Conservation (phyloP, 1,284 basidiomycete species). For the Sutorius eximius region DNA sequence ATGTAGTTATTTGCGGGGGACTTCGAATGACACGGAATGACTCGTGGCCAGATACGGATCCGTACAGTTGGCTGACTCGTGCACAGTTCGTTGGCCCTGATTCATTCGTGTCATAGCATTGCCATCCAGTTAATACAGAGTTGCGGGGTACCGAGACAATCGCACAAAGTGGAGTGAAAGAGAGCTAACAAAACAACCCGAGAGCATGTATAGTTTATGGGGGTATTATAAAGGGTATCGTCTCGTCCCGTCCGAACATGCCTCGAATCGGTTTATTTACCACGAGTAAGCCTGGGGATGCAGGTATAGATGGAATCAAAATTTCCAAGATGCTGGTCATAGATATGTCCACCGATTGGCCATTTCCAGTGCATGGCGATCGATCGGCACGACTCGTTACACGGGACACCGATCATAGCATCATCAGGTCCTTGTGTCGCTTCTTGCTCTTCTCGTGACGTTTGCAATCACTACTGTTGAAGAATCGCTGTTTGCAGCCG, state of each 20-base stretch:
- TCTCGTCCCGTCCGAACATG: constrained; percentile 9
- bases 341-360: constrained; percentile 2
- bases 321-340: constrained; percentile 3
- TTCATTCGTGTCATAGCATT: not conserved
- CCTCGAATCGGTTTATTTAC: not conserved
- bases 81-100: not conserved
- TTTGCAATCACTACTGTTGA: constrained; percentile 36
- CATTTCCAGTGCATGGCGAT: constrained; percentile 11
- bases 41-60: not conserved
- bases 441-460: constrained; percentile 36
- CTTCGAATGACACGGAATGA: constrained; percentile 12
- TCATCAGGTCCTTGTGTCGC: constrained; percentile 26
- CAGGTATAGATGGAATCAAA: constrained; percentile 5
- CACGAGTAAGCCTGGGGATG: constrained; percentile 2
- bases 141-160: not conserved
- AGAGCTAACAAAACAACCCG: constrained; percentile 10
- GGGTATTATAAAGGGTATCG: constrained; percentile 30
- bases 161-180: not conserved
- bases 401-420: constrained; percentile 16
- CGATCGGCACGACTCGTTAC: constrained; percentile 23
- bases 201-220: constrained; percentile 5
- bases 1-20: not conserved
- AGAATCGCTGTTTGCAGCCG: constrained; percentile 33
- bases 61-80: constrained; percentile 10
- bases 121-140: constrained; percentile 22